Percentiles rank a stretch among this genome's conserved stretches.
These are phyloP conservation scores for Kwoniella sp. DNA, from an alignment of 768 basidiomycete species.

Conservation along the genomic window DNA sequence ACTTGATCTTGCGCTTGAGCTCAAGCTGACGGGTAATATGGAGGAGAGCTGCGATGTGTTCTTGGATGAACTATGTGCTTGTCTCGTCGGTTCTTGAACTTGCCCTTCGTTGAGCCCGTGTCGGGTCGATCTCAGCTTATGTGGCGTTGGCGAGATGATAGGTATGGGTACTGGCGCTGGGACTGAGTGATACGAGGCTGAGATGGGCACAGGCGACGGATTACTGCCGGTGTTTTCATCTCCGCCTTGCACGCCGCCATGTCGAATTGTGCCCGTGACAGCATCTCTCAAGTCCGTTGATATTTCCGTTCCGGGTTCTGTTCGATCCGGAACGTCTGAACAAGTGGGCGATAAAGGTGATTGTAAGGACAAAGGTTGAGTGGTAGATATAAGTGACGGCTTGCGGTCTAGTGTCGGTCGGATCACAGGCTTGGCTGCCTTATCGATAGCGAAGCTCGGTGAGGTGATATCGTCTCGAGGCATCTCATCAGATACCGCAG, in stretches of 20 bases:
- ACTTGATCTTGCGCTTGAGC: neutral
- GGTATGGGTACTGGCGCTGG: neutral
- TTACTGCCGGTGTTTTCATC: too few relatives aligned
- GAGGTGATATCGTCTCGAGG: too few relatives aligned
- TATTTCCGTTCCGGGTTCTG: too few relatives aligned
- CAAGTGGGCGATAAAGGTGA: neutral
- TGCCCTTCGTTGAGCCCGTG: too few relatives aligned
- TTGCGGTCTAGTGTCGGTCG: neutral
- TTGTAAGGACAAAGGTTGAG: neutral
- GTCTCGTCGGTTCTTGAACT: neutral
- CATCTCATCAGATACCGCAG: neutral
- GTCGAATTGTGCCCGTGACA: too few relatives aligned
- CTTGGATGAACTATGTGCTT: too few relatives aligned
- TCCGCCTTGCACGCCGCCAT: too few relatives aligned
- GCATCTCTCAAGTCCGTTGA: too few relatives aligned
- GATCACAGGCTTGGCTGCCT: neutral
- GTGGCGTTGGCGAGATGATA: slow-evolving; percentile 7
- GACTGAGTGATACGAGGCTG: too few relatives aligned
- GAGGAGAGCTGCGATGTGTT: neutral
- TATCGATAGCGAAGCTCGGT: too few relatives aligned
- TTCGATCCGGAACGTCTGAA: too few relatives aligned
- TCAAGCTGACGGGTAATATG: neutral
- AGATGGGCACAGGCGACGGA: neutral
- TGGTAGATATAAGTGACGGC: slow-evolving; percentile 12
- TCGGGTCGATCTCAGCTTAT: too few relatives aligned